These are phyloP conservation scores for Rhamnella rubrinervis DNA, from an alignment of 331 rosid species.

Conservation along the genomic window DNA sequence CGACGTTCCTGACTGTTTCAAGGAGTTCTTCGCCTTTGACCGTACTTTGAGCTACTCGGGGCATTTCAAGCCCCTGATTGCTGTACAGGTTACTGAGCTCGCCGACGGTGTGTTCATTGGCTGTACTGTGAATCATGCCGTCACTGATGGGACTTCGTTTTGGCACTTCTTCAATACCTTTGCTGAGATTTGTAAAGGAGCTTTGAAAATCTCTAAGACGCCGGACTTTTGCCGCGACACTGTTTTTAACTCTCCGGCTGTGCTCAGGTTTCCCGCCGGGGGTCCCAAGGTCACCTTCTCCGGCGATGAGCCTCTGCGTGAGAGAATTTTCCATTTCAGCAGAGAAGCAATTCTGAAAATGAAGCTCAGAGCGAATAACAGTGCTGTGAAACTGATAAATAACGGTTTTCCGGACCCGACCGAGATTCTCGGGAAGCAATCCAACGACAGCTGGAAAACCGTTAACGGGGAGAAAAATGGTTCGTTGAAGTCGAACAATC, in stretches of 20 bases:
- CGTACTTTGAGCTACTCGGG: slow-evolving; percentile 59
- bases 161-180: slow-evolving; percentile 80
- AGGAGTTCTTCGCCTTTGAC: slow-evolving; percentile 71
- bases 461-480: slow-evolving; percentile 17
- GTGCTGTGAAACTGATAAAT: neutral
- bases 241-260: slow-evolving; percentile 60
- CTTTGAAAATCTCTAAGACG: slow-evolving; percentile 40
- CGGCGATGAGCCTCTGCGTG: slow-evolving; percentile 61
- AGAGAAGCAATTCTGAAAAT: slow-evolving; percentile 64
- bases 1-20: slow-evolving; percentile 65
- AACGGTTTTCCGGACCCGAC: slow-evolving; percentile 31
- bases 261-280: slow-evolving; percentile 56
- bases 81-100: slow-evolving; percentile 63
- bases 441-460: slow-evolving; percentile 48
- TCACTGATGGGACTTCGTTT: slow-evolving; percentile 65
- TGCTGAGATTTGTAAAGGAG: slow-evolving; percentile 62
- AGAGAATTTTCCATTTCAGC: slow-evolving; percentile 73
- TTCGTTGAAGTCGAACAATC: neutral
- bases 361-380: slow-evolving; percentile 56
- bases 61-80: slow-evolving; percentile 45
- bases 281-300: slow-evolving; percentile 81
- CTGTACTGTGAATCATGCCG: slow-evolving; percentile 62
- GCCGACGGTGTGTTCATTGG: slow-evolving; percentile 61
- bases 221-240: slow-evolving; percentile 64
- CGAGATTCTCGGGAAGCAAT: slow-evolving; percentile 45